Conservation (phyloP, 108 stramenopile species). For the Nitzschia sp. region DNA sequence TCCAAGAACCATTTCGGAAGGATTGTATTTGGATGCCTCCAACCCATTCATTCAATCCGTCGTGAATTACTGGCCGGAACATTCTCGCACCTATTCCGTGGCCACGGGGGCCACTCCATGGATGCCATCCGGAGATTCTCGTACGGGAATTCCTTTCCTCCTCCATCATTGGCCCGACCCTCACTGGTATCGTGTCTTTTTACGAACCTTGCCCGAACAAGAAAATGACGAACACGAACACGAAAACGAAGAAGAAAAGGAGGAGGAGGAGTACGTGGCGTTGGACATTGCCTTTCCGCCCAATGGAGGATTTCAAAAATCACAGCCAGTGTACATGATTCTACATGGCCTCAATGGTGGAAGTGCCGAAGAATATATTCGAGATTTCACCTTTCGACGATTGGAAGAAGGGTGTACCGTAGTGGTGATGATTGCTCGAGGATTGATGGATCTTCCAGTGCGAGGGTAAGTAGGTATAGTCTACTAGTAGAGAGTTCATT, state of each 20-base stretch:
- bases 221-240: neutral
- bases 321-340: constrained; percentile 80
- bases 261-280: constrained; percentile 42
- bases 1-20: constrained; percentile 55
- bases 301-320: constrained; percentile 3
- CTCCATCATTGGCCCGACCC: constrained; percentile 24
- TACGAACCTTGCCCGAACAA: constrained; percentile 38
- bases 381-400: constrained; percentile 69
- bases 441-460: constrained; percentile 82
- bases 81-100: constrained; percentile 47
- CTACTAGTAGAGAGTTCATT: neutral
- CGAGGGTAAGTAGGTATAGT: constrained; percentile 30
- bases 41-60: constrained; percentile 54
- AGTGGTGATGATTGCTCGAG: constrained; percentile 85
- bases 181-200: constrained; percentile 59
- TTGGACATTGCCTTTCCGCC: constrained; percentile 75
- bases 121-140: constrained; percentile 79
- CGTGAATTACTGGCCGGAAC: constrained; percentile 59
- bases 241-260: constrained; percentile 36
- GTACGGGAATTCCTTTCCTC: constrained; percentile 82
- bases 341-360: constrained; percentile 93
- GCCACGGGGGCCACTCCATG: constrained; percentile 68
- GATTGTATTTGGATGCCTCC: constrained; percentile 55
- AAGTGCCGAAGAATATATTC: constrained; percentile 79
- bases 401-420: constrained; percentile 62